Evolutionary conservation across 768 basidiomycete genomes (phyloP).

Genomic region (Lactarius quietus): DNA sequence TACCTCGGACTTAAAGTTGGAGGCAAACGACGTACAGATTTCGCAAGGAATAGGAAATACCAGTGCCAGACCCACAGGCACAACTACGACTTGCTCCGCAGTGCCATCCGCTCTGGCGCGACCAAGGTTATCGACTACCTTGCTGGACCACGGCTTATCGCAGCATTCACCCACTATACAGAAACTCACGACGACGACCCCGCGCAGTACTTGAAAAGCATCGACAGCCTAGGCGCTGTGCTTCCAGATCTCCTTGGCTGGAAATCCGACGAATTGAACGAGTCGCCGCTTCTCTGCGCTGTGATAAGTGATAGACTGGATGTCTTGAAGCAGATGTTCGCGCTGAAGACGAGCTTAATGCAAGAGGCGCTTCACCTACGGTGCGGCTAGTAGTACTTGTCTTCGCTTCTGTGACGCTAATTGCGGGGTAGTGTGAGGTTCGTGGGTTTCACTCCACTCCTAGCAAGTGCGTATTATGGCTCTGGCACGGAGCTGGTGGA

Average conservation of each 20-base stretch:
- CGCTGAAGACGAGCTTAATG: conserved; percentile 42
- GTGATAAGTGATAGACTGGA: conserved; percentile 38
- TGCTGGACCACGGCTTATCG: conserved; percentile 42
- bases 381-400: conserved; percentile 32
- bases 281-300: conserved; percentile 49
- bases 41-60: conserved; percentile 38
- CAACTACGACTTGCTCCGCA: conserved; percentile 11
- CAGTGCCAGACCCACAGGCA: background rate
- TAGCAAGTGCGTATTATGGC: conserved; percentile 39
- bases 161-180: conserved; percentile 50
- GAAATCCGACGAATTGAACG: conserved; percentile 44
- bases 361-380: conserved; percentile 40
- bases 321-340: conserved; percentile 43
- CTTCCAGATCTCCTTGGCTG: conserved; percentile 54
- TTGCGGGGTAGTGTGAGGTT: conserved; percentile 41
- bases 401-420: background rate
- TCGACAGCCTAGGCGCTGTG: conserved; percentile 38
- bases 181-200: conserved; percentile 40
- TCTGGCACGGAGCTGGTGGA: conserved; percentile 41
- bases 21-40: conserved; percentile 65
- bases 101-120: conserved; percentile 3
- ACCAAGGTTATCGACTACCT: conserved; percentile 46
- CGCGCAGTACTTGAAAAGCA: conserved; percentile 42
- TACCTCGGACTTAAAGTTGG: conserved; percentile 62
- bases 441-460: conserved; percentile 43